phyloP scores from a whole-genome alignment of 805 yeast species.

The Starmerella scarabaei region DNA sequence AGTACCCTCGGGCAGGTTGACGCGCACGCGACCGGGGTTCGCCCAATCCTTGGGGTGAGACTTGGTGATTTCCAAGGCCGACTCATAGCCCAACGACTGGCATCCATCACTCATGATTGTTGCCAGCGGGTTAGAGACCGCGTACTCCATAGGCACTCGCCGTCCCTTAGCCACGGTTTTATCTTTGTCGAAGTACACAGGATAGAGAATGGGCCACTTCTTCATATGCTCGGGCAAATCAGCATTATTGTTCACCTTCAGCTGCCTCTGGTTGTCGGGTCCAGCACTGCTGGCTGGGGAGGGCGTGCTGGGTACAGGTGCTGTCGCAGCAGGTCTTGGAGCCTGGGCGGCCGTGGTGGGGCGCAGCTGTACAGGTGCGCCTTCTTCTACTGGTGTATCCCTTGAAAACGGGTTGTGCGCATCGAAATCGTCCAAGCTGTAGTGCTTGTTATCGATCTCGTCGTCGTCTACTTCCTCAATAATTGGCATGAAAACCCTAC shows the following conservation, averaged over 20 bases:
- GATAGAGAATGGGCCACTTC: conserved; percentile 65
- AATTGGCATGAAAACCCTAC: conserved; percentile 26
- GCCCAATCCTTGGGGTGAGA: conserved; percentile 95
- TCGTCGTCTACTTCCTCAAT: conserved; percentile 47
- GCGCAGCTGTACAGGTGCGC: conserved; percentile 16
- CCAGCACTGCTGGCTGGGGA: not conserved
- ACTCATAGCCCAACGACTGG: conserved; percentile 28
- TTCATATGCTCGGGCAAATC: conserved; percentile 49
- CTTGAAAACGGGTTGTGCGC: conserved; percentile 32
- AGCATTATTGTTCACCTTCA: not conserved
- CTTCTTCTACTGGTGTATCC: conserved; percentile 21
- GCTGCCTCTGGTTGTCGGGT: not conserved
- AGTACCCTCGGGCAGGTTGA: conserved; percentile 38
- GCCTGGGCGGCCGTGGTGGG: conserved; percentile 22
- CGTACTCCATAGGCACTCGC: conserved; percentile 52
- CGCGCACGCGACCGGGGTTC: conserved; percentile 90
- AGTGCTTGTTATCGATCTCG: conserved; percentile 71
- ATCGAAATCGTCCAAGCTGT: conserved; percentile 88
- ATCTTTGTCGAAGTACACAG: conserved; percentile 77
- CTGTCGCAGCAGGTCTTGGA: conserved; percentile 3
- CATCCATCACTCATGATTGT: conserved; percentile 65
- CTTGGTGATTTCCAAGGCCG: conserved; percentile 48
- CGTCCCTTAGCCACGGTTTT: conserved; percentile 74
- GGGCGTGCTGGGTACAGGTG: conserved; percentile 5
- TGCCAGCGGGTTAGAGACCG: conserved; percentile 82